Conservation (phyloP, 2,329 filamentous ascomycete genomes). For the Trichoderma guizhouense region DNA sequence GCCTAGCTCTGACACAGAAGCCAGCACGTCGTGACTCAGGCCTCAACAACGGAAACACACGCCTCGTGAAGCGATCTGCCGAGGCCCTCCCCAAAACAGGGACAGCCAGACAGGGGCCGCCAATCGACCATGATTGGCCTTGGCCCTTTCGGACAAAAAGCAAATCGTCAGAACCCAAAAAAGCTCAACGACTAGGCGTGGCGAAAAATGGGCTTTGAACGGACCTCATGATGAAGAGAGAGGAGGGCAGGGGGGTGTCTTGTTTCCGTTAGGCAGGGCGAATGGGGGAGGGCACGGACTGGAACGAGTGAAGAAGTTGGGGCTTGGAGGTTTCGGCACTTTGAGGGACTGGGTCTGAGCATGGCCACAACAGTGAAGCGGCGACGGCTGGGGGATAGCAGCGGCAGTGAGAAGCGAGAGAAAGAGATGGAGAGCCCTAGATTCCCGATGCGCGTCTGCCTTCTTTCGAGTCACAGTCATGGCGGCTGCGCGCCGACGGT, state of each 20-base stretch:
- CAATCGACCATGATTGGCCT: neutral
- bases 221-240: conserved; percentile 5
- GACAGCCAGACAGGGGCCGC: neutral
- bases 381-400: neutral
- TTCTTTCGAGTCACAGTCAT: neutral
- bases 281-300: neutral
- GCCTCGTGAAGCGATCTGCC: conserved; percentile 1
- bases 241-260: neutral
- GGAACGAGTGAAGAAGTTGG: neutral
- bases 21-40: neutral
- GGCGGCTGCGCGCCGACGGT: neutral
- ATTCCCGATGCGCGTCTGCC: neutral
- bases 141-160: neutral
- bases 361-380: conserved; percentile 10
- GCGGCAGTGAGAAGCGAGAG: neutral
- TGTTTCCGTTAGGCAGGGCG: neutral
- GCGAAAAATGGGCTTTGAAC: neutral
- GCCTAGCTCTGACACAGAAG: conserved; percentile 8
- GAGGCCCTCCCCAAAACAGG: neutral
- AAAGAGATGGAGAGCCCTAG: neutral
- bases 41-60: neutral
- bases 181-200: neutral
- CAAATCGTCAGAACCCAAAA: neutral
- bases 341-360: neutral
- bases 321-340: neutral